Base-by-base conservation (phyloP, 108 stramenopile genomes). In the Seminavis robusta region DNA sequence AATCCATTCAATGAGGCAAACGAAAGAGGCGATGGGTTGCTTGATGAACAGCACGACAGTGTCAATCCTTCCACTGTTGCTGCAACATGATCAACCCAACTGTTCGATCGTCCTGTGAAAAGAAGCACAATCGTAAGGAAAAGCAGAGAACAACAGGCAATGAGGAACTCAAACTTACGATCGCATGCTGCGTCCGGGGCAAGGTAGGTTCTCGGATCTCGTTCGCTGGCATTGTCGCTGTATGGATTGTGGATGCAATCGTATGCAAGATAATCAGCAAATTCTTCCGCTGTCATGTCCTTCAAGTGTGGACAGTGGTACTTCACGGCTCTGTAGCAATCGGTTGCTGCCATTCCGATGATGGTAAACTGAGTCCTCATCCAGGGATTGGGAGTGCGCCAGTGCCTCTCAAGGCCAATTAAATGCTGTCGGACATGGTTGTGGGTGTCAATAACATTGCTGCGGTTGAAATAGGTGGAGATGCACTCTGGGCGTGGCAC, bases 331-430 rank as follows among this genome's bases (percentile, higher is more conserved):
- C n/a, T n/a, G n/a, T n/a, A n/a, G n/a, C n/a, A n/a, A 58, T 68
- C 67, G 19, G 54, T 59, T 16, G 61, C 59, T 34, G 33, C 19
- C 38, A 53, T 61, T 4, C 67, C 67, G 33, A 59, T n/a, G 16
- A 68, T 9, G 44, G 67, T 69, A 28, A 53, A 38, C 6, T 37
- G n/a, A 20, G 62, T 11, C 0, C 60, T 3, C 44, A 69, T 54
- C 59, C 52, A 69, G 2, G 38, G 28, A 39, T 62, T 41, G 19
- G 42, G 50, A 8, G 67, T 69, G 11, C 28, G 40, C 67, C 67
- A 69, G 21, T 28, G 52, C 29, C 39, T 46, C 28, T 69, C 67
- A 20, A 69, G 53, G 3, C 17, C 33, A 25, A 69, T 52, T 11
- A 31, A 21, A 30, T 37, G 24, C 50, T 69, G 67, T 20, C 52